These are phyloP conservation scores for Gnomoniopsis sp. DNA, from an alignment of 2,329 filamentous ascomycete genomes.

Conservation along the genomic window DNA sequence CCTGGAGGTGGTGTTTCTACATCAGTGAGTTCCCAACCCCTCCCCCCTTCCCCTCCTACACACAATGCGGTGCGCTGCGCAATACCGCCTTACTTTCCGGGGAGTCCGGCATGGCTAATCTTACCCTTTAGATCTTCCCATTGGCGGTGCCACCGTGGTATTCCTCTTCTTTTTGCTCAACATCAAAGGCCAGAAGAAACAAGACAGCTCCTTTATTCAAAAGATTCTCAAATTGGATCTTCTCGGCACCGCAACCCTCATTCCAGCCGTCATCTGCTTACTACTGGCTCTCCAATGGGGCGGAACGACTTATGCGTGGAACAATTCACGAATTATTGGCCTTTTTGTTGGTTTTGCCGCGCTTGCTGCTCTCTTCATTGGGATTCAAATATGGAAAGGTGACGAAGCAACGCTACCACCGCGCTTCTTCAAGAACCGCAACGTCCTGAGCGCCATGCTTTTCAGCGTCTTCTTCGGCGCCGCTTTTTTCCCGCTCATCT, in stretches of 20 bases:
- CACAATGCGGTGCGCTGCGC: no score
- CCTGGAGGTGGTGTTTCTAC: constrained; percentile 53
- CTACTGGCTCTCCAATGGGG: constrained; percentile 57
- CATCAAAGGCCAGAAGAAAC: constrained; percentile 32
- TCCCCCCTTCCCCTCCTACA: neutral
- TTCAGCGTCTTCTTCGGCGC: constrained; percentile 49
- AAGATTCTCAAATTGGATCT: constrained; percentile 47
- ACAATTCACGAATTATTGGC: constrained; percentile 44
- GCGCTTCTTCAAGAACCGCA: constrained; percentile 44
- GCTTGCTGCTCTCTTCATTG: constrained; percentile 44
- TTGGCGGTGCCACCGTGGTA: constrained; percentile 43
- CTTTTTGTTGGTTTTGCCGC: constrained; percentile 47
- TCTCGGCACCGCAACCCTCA: constrained; percentile 45
- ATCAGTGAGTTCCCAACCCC: constrained; percentile 21
- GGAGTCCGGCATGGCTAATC: neutral
- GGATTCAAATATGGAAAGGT: constrained; percentile 40
- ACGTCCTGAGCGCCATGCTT: constrained; percentile 33
- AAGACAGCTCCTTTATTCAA: constrained; percentile 27
- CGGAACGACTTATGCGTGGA: constrained; percentile 50
- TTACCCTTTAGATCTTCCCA: constrained; percentile 30
- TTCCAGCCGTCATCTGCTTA: constrained; percentile 50
- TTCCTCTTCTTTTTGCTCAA: constrained; percentile 46
- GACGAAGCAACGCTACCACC: constrained; percentile 49
- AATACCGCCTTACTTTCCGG: neutral
- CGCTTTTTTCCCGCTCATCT: constrained; percentile 50